phyloP scores from a whole-genome alignment of 805 yeast species.

The Kregervanrija delftensis region DNA sequence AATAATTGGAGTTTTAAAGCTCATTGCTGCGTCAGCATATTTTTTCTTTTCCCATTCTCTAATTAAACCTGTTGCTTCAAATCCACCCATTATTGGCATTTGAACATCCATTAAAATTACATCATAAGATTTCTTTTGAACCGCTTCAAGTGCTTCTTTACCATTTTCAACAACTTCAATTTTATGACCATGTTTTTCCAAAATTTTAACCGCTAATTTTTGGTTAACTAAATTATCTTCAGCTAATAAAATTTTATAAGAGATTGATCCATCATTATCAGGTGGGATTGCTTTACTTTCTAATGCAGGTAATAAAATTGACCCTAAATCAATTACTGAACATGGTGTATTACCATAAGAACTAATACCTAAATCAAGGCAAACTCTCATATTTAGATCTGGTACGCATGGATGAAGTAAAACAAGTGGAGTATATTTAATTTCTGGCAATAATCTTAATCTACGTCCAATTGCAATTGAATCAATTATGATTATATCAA shows the following conservation, averaged over 20 bases:
- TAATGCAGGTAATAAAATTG: constrained; percentile 76
- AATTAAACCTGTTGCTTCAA: constrained; percentile 82
- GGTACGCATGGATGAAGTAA: constrained; percentile 70
- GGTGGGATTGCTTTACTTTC: constrained; percentile 78
- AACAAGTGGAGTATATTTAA: constrained; percentile 81
- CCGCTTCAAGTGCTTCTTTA: constrained; percentile 71
- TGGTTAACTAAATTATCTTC: constrained; percentile 87
- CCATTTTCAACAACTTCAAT: constrained; percentile 87
- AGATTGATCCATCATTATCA: constrained; percentile 69
- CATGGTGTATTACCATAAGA: constrained; percentile 89
- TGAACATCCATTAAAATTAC: constrained; percentile 90
- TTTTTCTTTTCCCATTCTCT: constrained; percentile 84
- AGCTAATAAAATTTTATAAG: constrained; percentile 70
- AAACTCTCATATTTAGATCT: constrained; percentile 69
- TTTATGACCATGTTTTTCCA: constrained; percentile 79
- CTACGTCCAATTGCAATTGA: constrained; percentile 67
- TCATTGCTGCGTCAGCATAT: constrained; percentile 58
- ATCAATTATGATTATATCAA: constrained; percentile 79
- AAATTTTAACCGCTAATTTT: constrained; percentile 75
- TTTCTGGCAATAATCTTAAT: constrained; percentile 63
- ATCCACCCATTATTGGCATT: constrained; percentile 95
- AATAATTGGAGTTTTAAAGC: constrained; percentile 74
- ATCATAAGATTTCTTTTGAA: constrained; percentile 60
- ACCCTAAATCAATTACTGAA: constrained; percentile 72
- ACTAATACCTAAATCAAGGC: constrained; percentile 80